These are phyloP conservation scores for Colletotrichum sp. DNA, from an alignment of 2,329 filamentous ascomycete genomes.

Conservation along the genomic window DNA sequence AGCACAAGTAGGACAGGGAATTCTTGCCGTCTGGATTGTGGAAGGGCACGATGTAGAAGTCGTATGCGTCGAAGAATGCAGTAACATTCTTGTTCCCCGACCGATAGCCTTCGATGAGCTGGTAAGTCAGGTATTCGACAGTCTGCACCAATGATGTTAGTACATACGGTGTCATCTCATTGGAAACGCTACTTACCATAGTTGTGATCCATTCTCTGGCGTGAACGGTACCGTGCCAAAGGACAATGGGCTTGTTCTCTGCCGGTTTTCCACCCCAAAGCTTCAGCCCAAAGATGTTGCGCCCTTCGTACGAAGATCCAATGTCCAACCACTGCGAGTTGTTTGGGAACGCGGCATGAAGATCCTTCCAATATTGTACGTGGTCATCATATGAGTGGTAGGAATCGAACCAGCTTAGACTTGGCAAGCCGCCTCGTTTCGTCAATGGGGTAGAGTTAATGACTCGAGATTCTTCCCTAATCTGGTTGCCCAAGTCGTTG, in stretches of 20 bases:
- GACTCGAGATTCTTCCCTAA: conserved; percentile 29
- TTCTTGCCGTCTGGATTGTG: conserved; percentile 55
- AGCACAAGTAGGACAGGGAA: not conserved
- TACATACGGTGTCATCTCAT: no score
- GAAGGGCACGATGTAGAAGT: conserved; percentile 62
- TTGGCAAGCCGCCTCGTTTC: conserved; percentile 34
- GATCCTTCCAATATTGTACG: conserved; percentile 49
- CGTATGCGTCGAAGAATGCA: conserved; percentile 58
- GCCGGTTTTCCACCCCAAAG: conserved; percentile 48
- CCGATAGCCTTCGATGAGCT: conserved; percentile 49
- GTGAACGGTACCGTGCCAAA: conserved; percentile 58
- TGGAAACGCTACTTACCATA: conserved; percentile 54
- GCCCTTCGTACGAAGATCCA: conserved; percentile 49
- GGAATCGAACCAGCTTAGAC: conserved; percentile 53
- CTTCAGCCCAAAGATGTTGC: conserved; percentile 63
- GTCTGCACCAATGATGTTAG: conserved; percentile 25
- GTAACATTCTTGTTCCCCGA: conserved; percentile 39
- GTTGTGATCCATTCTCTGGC: conserved; percentile 61
- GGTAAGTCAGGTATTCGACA: conserved; percentile 29
- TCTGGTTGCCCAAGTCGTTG: conserved; percentile 31
- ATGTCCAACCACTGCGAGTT: conserved; percentile 51
- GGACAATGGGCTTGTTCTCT: conserved; percentile 49
- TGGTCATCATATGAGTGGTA: conserved; percentile 62
- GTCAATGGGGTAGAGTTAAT: conserved; percentile 22
- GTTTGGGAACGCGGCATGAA: conserved; percentile 47